Evolutionary conservation across 768 basidiomycete genomes (phyloP).

Genomic region (Tephrocybe sp.): DNA sequence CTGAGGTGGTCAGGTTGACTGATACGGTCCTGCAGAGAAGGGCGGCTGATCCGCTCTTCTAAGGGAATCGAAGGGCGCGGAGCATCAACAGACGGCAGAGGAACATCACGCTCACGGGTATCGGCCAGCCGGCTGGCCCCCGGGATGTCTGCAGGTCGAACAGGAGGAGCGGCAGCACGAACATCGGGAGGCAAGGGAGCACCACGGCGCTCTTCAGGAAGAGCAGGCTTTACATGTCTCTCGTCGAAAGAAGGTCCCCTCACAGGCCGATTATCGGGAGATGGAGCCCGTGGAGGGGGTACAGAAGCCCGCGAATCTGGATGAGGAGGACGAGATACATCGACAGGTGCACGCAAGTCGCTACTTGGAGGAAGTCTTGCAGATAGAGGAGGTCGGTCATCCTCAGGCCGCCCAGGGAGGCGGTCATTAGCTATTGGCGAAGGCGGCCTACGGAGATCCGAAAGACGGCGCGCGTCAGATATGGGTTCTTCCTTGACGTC

Average conservation of each 20-base stretch:
- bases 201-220: slow-evolving; percentile 27
- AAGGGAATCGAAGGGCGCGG: slow-evolving; percentile 23
- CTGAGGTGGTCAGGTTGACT: slow-evolving; percentile 27
- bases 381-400: slow-evolving; percentile 16
- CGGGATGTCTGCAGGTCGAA: slow-evolving; percentile 20
- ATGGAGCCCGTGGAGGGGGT: slow-evolving; percentile 20
- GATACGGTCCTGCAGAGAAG: slow-evolving; percentile 36
- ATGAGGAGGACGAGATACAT: slow-evolving; percentile 24
- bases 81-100: slow-evolving; percentile 16
- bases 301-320: slow-evolving; percentile 26
- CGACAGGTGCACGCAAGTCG: slow-evolving; percentile 24
- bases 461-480: slow-evolving; percentile 27
- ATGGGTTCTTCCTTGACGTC: slow-evolving; percentile 23
- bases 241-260: slow-evolving; percentile 28
- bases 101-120: slow-evolving; percentile 13
- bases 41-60: slow-evolving; percentile 40
- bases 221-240: slow-evolving; percentile 28
- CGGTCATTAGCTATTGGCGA: slow-evolving; percentile 17
- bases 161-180: slow-evolving; percentile 12
- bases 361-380: slow-evolving; percentile 17
- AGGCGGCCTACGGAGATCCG: slow-evolving; percentile 31
- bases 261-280: slow-evolving; percentile 24
- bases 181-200: slow-evolving; percentile 11
- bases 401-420: slow-evolving; percentile 13
- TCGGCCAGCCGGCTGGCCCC: slow-evolving; percentile 18